phyloP scores from a whole-genome alignment of 2,329 filamentous ascomycete species.

The Fusarium sp. region DNA sequence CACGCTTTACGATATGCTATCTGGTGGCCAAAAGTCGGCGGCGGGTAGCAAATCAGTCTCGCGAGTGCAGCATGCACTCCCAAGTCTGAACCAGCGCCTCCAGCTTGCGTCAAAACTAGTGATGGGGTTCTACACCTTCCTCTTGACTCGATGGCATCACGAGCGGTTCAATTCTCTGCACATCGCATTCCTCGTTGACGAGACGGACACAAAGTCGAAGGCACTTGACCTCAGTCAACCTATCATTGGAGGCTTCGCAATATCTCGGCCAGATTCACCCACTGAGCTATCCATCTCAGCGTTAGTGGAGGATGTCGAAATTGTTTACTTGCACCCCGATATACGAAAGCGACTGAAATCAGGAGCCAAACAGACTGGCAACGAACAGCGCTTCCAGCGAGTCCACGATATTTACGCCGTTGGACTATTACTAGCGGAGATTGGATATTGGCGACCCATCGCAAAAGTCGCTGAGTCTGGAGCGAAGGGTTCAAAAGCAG shows the following conservation, averaged over 20 bases:
- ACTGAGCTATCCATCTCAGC: background rate
- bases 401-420: background rate
- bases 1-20: background rate
- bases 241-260: background rate
- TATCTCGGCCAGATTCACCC: background rate
- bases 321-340: background rate
- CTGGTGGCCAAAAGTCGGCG: background rate
- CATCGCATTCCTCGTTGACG: background rate
- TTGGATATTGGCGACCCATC: background rate
- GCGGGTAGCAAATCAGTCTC: background rate
- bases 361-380: background rate
- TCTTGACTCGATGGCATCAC: background rate
- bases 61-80: background rate
- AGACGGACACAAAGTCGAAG: accelerated
- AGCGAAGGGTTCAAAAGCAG: accelerated
- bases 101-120: background rate
- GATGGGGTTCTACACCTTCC: background rate
- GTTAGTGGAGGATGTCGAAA: background rate
- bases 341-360: background rate
- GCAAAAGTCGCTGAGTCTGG: background rate
- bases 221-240: background rate
- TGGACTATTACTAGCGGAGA: background rate
- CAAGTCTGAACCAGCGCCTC: background rate
- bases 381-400: background rate
- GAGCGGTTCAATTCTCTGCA: constrained; percentile 3